Evolutionary conservation across 768 basidiomycete genomes (phyloP).

Genomic region (Podaxis rugospora): DNA sequence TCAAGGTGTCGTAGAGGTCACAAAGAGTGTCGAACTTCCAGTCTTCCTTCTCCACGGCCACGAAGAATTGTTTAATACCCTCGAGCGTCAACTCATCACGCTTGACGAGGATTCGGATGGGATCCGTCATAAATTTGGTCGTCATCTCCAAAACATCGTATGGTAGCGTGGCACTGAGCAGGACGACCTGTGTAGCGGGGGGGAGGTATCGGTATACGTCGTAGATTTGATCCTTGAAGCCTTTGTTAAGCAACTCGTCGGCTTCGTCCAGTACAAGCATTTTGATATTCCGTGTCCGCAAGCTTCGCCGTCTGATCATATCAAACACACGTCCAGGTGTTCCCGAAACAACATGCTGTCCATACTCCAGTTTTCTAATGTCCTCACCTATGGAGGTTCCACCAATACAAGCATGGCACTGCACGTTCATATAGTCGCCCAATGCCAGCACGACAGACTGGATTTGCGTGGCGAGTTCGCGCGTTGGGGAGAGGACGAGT

Average conservation of each 20-base stretch:
- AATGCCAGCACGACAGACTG: constrained; percentile 95
- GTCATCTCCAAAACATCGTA: constrained; percentile 99
- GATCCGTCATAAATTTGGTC: constrained; percentile 99
- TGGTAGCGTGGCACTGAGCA: constrained; percentile 93
- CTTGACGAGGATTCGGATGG: constrained; percentile 97
- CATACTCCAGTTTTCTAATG: constrained; percentile 94
- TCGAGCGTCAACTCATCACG: constrained; percentile 98
- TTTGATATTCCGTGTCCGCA: constrained; percentile 96
- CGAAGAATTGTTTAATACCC: constrained; percentile 95
- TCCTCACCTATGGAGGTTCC: constrained; percentile 97
- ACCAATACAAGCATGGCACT: constrained; percentile 97
- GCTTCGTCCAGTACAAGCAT: constrained; percentile 95
- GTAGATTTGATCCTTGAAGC: constrained; percentile 99
- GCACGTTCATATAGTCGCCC: constrained; percentile 99
- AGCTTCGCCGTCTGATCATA: constrained; percentile 93
- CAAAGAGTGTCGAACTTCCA: constrained; percentile 99
- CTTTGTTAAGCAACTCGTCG: constrained; percentile 94
- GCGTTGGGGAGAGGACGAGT: constrained; percentile 95
- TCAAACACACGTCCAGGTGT: constrained; percentile 98
- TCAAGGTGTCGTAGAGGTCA: constrained; percentile 96
- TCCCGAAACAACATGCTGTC: constrained; percentile 95
- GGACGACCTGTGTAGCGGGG: constrained; percentile 94
- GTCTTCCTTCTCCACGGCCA: constrained; percentile 98
- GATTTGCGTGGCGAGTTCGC: constrained; percentile 98
- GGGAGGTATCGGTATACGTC: constrained; percentile 98